Base-by-base conservation (phyloP, 73 alveolate species). In the Paramecium octaurelia region DNA sequence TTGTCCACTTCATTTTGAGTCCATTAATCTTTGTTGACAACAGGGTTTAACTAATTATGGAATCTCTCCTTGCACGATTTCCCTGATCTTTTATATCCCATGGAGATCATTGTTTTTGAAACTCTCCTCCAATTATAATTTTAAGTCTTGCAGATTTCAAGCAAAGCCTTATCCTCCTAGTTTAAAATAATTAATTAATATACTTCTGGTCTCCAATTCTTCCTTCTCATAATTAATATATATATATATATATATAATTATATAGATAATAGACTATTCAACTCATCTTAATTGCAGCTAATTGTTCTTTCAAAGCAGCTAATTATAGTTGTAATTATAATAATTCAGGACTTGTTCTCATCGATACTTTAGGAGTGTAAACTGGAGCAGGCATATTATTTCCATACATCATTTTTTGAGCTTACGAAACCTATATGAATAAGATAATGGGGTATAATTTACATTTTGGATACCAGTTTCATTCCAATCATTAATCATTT, bases 381-480 rank as follows among this genome's bases (percentile, higher is more conserved):
- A 80, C 50, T 43, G 91, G 91, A 9, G 91, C 91, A 44, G 91
- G 91, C 91, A 80, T 80, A 24, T 80, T 80, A 80, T 80, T 80
- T 31, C 91, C 91, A 80, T 80, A 80, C 57, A 44, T 31, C 57
- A 42, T 23, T 80, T 80, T 80, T 46, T 80, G 46, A 20, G 76
- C 76, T 43, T 43, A 80, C 1, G 91, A 80, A 44, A 80, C 77
- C 91, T 80, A 5, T 4, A 80, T 23, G 24, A 44, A 43, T 18
- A 12, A 16, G 35, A 44, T 31, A 54, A 54, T 54, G 6, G 3
- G 6, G 8, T n/a, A 24, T 80, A 20, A 20, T 43, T 71, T 43
- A 80, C 91, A 80, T 80, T 80, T 46, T 80, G 7, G 5, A 80
- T 80, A 38, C 91, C 91, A 44, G 90, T 77, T 46, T 77, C 90